Base-by-base conservation (phyloP, 768 basidiomycete genomes). In the Polyporus arcularius region DNA sequence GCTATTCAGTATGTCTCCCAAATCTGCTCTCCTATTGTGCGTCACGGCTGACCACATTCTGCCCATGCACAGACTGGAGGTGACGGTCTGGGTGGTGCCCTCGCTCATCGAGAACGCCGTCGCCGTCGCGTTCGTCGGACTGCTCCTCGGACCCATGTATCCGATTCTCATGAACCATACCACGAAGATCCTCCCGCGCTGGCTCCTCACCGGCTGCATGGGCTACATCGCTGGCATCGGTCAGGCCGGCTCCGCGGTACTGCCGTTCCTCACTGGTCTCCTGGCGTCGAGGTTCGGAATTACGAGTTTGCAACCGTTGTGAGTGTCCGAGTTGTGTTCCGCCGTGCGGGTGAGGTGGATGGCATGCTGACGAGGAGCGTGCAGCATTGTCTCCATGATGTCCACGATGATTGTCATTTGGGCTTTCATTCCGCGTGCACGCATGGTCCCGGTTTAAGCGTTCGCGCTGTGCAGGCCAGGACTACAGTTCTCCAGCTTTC, bases 211-310 rank as follows among this genome's bases (percentile, higher is more conserved):
- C 0, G 84, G 84, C 46, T 71, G 74, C 16, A 78, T 81, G 42
- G 80, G 75, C 16, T 74, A 73, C 71, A 76, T 78, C 40, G 70
- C 72, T 3, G 73, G 74, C 12, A 60, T 72, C 50, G 89, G 90
- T 0, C 86, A 88, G 68, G 84, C 88, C 3, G 90, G 90, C n/a
- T 85, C 85, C 41, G 90, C 90, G 0, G 63, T 88, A 8, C 68
- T 92, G 4, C 89, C 91, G 0, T 90, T 92, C 65, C 79, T 90
- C 61, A 87, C 87, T 0, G 89, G 90, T 21, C 80, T 85, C 2
- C 79, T 92, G 26, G 82, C 90, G 9, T 78, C 79, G 28, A 84
- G 78, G 60, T 81, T 84, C 40, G 89, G 81, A 0, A 88, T 89
- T 42, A 73, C 77, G 60, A 82, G 79, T 62, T 68, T 88, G 57